Conservation (phyloP, 257 asterid genomes). For the Solanum ossicruentum region DNA sequence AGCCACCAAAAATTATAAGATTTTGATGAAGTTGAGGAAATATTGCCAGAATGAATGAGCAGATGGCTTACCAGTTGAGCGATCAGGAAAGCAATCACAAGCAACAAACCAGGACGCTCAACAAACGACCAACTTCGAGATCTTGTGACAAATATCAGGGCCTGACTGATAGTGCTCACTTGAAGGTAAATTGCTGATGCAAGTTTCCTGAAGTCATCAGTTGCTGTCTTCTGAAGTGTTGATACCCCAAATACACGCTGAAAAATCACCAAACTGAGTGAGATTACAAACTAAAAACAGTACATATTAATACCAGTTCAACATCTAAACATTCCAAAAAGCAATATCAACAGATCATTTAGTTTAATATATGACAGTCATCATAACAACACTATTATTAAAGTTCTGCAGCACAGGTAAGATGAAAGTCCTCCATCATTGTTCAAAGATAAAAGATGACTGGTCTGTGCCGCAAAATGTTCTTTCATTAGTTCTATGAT, state of each 20-base stretch:
- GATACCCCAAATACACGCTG: slow-evolving; percentile 80
- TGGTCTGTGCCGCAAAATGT: not conserved
- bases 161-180: slow-evolving; percentile 97
- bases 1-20: not conserved
- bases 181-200: slow-evolving; percentile 95
- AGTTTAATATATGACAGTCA: not conserved
- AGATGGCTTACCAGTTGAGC: slow-evolving; percentile 65
- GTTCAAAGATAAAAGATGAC: not conserved
- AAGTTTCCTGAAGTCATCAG: slow-evolving; percentile 87
- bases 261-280: slow-evolving; percentile 1
- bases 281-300: not conserved
- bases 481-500: not conserved
- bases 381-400: not conserved
- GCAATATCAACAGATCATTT: not conserved
- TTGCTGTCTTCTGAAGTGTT: slow-evolving; percentile 83
- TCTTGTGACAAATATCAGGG: slow-evolving; percentile 88
- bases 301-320: not conserved
- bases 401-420: not conserved
- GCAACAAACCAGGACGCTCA: slow-evolving; percentile 91
- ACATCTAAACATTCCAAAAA: not conserved
- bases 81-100: slow-evolving; percentile 59
- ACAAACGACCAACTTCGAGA: slow-evolving; percentile 86
- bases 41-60: not conserved
- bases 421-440: not conserved
- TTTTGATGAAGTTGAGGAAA: not conserved